These are phyloP conservation scores for Euphorbia schlechtendalii DNA, from an alignment of 441 rosid genomes.

Conservation along the genomic window DNA sequence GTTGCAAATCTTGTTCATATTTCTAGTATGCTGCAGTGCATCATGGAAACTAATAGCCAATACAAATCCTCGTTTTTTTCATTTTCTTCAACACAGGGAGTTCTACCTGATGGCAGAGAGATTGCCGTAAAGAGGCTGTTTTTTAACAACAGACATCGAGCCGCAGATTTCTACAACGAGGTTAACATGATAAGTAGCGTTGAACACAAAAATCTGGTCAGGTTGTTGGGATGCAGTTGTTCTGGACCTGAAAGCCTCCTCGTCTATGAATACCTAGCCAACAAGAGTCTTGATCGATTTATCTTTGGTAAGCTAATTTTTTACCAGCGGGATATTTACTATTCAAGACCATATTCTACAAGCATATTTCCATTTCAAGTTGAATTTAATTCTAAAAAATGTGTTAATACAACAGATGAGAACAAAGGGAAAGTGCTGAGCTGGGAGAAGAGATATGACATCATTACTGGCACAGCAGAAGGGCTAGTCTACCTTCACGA, in stretches of 20 bases:
- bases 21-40: background rate
- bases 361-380: background rate
- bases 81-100: conserved; percentile 41
- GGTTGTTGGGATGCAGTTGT: conserved; percentile 82
- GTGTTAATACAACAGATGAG: conserved; percentile 40
- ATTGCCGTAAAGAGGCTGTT: conserved; percentile 91
- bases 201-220: conserved; percentile 87
- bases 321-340: background rate
- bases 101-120: conserved; percentile 67
- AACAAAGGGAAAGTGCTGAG: conserved; percentile 52
- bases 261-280: conserved; percentile 72
- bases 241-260: conserved; percentile 94
- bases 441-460: conserved; percentile 62
- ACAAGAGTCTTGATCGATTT: conserved; percentile 81
- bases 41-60: background rate
- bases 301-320: conserved; percentile 48
- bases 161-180: conserved; percentile 87
- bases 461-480: conserved; percentile 71
- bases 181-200: conserved; percentile 72
- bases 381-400: too few species aligned
- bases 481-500: conserved; percentile 84
- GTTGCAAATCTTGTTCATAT: background rate
- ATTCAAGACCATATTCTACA: background rate
- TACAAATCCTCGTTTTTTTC: conserved; percentile 5
- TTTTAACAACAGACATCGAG: conserved; percentile 81